phyloP scores from a whole-genome alignment of 2,329 filamentous ascomycete genomes.

The Fusarium euwallaceae region DNA sequence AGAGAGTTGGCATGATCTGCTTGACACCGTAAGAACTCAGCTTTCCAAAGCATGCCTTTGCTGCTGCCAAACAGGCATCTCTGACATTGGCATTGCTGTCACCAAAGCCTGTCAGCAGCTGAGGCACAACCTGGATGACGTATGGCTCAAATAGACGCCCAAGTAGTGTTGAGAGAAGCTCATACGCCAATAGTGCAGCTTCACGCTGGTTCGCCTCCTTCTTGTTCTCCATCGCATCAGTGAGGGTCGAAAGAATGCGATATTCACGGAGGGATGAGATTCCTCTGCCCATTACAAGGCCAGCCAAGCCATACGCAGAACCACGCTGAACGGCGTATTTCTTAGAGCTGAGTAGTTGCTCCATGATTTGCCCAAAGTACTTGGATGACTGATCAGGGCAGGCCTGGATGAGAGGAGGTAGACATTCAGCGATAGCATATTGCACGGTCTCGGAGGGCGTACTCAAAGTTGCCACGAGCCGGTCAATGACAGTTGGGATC shows the following conservation, averaged over 20 bases:
- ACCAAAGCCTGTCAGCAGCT: slow-evolving; percentile 89
- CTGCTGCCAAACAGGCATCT: slow-evolving; percentile 91
- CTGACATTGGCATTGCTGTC: slow-evolving; percentile 90
- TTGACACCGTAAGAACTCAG: slow-evolving; percentile 97
- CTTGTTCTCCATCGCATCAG: slow-evolving; percentile 90
- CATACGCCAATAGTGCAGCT: slow-evolving; percentile 89
- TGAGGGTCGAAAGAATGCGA: slow-evolving; percentile 85
- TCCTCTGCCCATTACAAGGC: slow-evolving; percentile 89
- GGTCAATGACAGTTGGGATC: slow-evolving; percentile 87
- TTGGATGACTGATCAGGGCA: slow-evolving; percentile 81
- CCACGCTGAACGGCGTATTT: slow-evolving; percentile 94
- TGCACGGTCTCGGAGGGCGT: slow-evolving; percentile 98
- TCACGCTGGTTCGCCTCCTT: slow-evolving; percentile 92
- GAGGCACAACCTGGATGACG: slow-evolving; percentile 93
- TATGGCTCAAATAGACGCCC: slow-evolving; percentile 95
- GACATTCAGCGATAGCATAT: slow-evolving; percentile 93
- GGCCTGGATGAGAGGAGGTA: slow-evolving; percentile 89
- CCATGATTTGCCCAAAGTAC: slow-evolving; percentile 85
- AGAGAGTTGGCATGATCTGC: slow-evolving; percentile 89
- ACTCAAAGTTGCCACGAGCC: slow-evolving; percentile 86
- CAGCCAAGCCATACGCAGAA: slow-evolving; percentile 93
- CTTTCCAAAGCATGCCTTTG: slow-evolving; percentile 93
- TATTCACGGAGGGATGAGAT: slow-evolving; percentile 85
- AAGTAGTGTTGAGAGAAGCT: slow-evolving; percentile 87
- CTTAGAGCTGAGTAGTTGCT: slow-evolving; percentile 87